These are phyloP conservation scores for Botrytis hyacinthi DNA, from an alignment of 2,329 filamentous ascomycete genomes.

Conservation along the genomic window DNA sequence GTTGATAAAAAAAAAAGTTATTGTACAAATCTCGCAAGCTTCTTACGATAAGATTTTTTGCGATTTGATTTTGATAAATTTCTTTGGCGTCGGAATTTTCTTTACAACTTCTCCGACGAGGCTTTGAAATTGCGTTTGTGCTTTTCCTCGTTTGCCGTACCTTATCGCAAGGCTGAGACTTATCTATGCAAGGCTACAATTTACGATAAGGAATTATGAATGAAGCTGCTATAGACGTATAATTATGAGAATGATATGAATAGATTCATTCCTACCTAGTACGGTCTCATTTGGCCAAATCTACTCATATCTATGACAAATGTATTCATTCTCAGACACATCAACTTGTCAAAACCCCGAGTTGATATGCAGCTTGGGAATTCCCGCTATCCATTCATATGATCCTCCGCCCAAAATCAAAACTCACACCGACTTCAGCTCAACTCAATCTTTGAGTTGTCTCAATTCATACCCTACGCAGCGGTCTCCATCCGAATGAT, in stretches of 20 bases:
- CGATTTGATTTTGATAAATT: slow-evolving; percentile 22
- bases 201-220: slow-evolving; percentile 12
- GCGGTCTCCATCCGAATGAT: background rate
- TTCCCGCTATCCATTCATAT: background rate
- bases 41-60: slow-evolving; percentile 19
- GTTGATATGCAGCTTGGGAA: background rate
- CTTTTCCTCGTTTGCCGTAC: background rate
- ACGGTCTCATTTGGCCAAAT: background rate
- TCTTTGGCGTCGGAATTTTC: slow-evolving; percentile 19
- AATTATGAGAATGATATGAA: background rate
- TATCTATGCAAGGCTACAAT: slow-evolving; percentile 2
- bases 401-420: background rate
- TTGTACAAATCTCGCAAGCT: slow-evolving; percentile 5
- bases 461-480: background rate
- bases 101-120: slow-evolving; percentile 1
- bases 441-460: background rate
- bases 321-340: background rate
- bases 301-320: background rate
- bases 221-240: slow-evolving; percentile 7
- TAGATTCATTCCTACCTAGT: background rate
- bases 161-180: background rate
- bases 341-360: background rate
- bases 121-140: background rate
- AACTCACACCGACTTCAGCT: background rate
- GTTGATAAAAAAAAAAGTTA: slow-evolving; percentile 6